These are phyloP conservation scores for Pilatotrama ljubarskyi DNA, from an alignment of 768 basidiomycete species.

Conservation along the genomic window DNA sequence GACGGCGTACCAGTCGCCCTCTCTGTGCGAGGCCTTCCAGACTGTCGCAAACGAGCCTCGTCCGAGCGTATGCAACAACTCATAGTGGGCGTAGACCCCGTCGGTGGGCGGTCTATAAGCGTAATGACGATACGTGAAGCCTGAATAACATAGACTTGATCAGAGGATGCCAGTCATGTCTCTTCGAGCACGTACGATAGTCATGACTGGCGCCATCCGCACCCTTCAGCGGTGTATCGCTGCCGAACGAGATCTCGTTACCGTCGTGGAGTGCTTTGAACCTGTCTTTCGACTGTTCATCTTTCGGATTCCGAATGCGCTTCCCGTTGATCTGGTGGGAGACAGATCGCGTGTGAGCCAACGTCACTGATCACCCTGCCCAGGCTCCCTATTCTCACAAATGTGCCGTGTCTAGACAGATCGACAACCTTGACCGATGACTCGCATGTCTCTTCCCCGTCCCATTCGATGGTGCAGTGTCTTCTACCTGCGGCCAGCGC, in stretches of 20 bases:
- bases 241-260: constrained; percentile 83
- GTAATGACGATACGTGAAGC: constrained; percentile 70
- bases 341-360: too few relatives aligned
- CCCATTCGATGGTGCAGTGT: constrained; percentile 61
- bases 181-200: constrained; percentile 55
- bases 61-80: constrained; percentile 70
- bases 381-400: not conserved
- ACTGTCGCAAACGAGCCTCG: constrained; percentile 92
- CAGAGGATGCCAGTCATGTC: not conserved
- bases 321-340: constrained; percentile 56
- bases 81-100: constrained; percentile 66
- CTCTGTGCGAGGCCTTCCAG: constrained; percentile 75
- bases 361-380: too few relatives aligned
- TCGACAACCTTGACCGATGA: constrained; percentile 52
- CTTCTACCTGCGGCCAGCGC: constrained; percentile 41
- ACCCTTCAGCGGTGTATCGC: constrained; percentile 43
- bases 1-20: constrained; percentile 78
- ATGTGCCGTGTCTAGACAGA: constrained; percentile 51
- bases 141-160: constrained; percentile 39
- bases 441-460: constrained; percentile 43
- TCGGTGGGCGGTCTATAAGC: constrained; percentile 47
- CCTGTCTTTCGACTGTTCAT: constrained; percentile 61
- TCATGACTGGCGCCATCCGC: too few relatives aligned
- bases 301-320: too few relatives aligned
- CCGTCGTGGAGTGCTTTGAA: constrained; percentile 67